Conservation (phyloP, 805 yeast genomes). For the Barnettozyma sucrosica region DNA sequence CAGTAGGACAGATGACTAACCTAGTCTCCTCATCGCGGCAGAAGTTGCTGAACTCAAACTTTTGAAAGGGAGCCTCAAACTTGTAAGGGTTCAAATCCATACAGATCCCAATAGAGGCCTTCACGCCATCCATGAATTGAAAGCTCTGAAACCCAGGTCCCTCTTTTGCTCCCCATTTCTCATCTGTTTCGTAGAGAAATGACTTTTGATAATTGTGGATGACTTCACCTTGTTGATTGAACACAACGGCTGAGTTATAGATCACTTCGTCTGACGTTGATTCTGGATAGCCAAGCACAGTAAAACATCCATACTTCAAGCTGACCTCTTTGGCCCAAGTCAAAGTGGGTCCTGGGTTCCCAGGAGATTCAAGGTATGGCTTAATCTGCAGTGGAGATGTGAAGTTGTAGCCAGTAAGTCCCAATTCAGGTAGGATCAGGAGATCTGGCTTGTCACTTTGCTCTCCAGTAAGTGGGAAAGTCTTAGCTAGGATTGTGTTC, state of each 20-base stretch:
- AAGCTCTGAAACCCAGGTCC: slow-evolving; percentile 53
- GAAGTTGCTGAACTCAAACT: slow-evolving; percentile 61
- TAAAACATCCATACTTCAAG: slow-evolving; percentile 46
- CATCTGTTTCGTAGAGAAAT: slow-evolving; percentile 73
- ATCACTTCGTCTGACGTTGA: slow-evolving; percentile 23
- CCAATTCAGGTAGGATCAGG: slow-evolving; percentile 78
- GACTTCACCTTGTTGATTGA: slow-evolving; percentile 51
- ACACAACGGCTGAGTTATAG: slow-evolving; percentile 69
- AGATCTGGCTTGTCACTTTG: slow-evolving; percentile 41
- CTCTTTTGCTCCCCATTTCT: slow-evolving; percentile 71
- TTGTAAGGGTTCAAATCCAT: slow-evolving; percentile 91
- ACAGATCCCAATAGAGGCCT: slow-evolving; percentile 74
- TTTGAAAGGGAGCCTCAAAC: slow-evolving; percentile 72
- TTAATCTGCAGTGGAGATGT: slow-evolving; percentile 35
- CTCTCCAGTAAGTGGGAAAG: slow-evolving; percentile 22
- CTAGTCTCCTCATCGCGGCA: slow-evolving; percentile 43
- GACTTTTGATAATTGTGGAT: slow-evolving; percentile 69
- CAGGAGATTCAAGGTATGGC: slow-evolving; percentile 50
- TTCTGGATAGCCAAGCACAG: slow-evolving; percentile 84
- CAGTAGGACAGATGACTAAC: slow-evolving; percentile 73
- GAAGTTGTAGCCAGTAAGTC: slow-evolving; percentile 81
- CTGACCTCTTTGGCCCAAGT: slow-evolving; percentile 55
- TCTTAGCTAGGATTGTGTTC: slow-evolving; percentile 19
- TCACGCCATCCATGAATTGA: slow-evolving; percentile 28
- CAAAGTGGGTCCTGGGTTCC: slow-evolving; percentile 41